Percentiles rank a stretch among this genome's conserved stretches.
phyloP scores from a whole-genome alignment of 805 yeast genomes.

The Lipomyces orientalis region DNA sequence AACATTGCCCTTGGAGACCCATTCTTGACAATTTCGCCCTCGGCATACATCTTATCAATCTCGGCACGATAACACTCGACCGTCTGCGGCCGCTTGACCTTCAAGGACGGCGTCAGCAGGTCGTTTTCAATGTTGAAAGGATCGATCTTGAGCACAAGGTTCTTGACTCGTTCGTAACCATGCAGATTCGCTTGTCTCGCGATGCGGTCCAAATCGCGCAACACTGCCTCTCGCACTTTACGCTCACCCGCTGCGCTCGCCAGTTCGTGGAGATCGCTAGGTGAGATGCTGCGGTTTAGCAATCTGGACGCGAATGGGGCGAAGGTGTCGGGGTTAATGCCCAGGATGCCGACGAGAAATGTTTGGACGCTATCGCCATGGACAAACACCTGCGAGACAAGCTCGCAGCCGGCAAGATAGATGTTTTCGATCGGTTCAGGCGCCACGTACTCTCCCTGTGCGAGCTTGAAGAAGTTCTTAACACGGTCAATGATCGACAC shows the following conservation, averaged over 20 bases:
- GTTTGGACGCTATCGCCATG: constrained; percentile 68
- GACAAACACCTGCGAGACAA: constrained; percentile 59
- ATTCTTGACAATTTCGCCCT: constrained; percentile 47
- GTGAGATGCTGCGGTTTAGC: constrained; percentile 37
- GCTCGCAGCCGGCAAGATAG: constrained; percentile 60
- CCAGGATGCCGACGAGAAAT: constrained; percentile 64
- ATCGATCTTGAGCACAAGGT: constrained; percentile 58
- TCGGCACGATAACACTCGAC: constrained; percentile 51
- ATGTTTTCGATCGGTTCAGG: constrained; percentile 76
- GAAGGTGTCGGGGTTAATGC: constrained; percentile 59
- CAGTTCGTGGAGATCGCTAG: constrained; percentile 44
- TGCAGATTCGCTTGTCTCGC: constrained; percentile 51
- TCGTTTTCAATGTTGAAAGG: constrained; percentile 66
- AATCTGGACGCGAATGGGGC: constrained; percentile 43
- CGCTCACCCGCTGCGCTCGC: constrained; percentile 43
- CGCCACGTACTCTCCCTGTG: constrained; percentile 73
- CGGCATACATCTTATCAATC: constrained; percentile 54
- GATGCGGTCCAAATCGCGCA: constrained; percentile 49
- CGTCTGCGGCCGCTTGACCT: constrained; percentile 59
- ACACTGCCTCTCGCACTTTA: constrained; percentile 50
- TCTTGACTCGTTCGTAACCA: constrained; percentile 69
- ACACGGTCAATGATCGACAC: constrained; percentile 72
- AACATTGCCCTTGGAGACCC: constrained; percentile 8
- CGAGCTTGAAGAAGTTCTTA: constrained; percentile 74
- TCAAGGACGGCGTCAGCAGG: constrained; percentile 70